Evolutionary conservation across 1,284 basidiomycete genomes (phyloP), one percentile per base, ranked within the genome.

Genomic region (Agaricales sp.): DNA sequence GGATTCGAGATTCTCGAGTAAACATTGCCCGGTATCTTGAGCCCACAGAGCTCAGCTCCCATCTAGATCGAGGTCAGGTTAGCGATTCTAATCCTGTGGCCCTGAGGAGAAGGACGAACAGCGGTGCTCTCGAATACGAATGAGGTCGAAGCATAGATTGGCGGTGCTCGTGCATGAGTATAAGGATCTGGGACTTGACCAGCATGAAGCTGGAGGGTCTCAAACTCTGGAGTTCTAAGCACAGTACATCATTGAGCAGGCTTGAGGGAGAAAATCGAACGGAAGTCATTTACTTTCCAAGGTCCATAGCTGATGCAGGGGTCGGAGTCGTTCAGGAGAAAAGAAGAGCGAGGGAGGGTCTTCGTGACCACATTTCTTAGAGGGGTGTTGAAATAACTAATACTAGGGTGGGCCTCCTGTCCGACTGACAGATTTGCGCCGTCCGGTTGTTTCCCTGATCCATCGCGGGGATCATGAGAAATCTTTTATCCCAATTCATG

Each of bases 171-270:
- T 4, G 80, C 66, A 52, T 73, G 71, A 16, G 74, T 75, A 25
- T 67, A 60, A 0, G 70, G 62, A 61, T 78, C 77, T n/a, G 70
- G 64, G 46, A 64, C 63, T 55, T 81, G 78, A 4, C 80, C 80
- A 22, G 76, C 80, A 59, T 82, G 79, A n/a, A 82, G 63, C 63
- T 79, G 75, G 25, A 78, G 67, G 12, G 77, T 78, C 56, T 77
- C 75, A 54, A 75, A 78, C 54, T 75, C 73, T 47, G 74, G 73
- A 8, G n/a, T 22, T 43, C 39, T 43, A 18, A 43, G 26, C 14
- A 30, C n/a, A n/a, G n/a, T n/a, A n/a, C n/a, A n/a, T n/a, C n/a
- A n/a, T n/a, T n/a, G n/a, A n/a, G 26, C 6, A 6, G 14, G 26
- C 14, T 30, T 6, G 26, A 30, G 26, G 6, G 14, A 30, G 14